Evolutionary conservation across 2,329 filamentous ascomycete genomes (phyloP), one percentile per base, ranked within the genome.

Genomic region (Dendryphion nanum): DNA sequence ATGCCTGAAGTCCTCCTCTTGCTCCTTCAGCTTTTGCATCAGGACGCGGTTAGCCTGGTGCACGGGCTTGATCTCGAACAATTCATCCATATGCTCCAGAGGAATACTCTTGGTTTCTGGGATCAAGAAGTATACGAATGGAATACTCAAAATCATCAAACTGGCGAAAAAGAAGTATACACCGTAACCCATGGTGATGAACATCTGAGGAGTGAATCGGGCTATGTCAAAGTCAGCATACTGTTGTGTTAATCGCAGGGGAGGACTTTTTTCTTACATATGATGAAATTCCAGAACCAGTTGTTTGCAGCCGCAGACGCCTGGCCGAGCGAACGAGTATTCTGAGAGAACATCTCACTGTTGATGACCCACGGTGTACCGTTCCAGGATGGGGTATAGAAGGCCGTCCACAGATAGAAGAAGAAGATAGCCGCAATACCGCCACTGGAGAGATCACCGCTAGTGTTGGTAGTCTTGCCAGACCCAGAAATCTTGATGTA

Each of bases 311-410:
- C 79, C 1, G 85, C 85, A 24, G 76, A 83, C 7, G 85, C 84
- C 57, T 89, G 85, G 1, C 83, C 85, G 1, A 89, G 73, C 0
- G 81, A 79, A 35, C 83, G 75, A 13, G 81, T 79, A 64, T 83
- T 83, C 47, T 81, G 77, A 52, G 84, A 78, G 62, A 88, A 89
- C 72, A 89, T 88, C 63, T 89, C 84, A 0, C 59, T 64, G 69
- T 86, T 86, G 55, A 86, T 68, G 16, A 89, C 83, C 85, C 85
- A 89, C 0, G 84, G 85, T 0, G 82, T 85, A 2, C 82, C 83
- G 56, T 86, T 86, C 83, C 82, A 86, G 0, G 78, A 66, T 2
- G 69, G 83, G 0, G 82, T 86, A 67, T 89, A 89, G 61, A 83
- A 82, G 0, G 76, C 78, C 0, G 83, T 86, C 79, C 81, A 87